Conservation (phyloP, 148 eudicot species). For the Chenopodium formosanum region DNA sequence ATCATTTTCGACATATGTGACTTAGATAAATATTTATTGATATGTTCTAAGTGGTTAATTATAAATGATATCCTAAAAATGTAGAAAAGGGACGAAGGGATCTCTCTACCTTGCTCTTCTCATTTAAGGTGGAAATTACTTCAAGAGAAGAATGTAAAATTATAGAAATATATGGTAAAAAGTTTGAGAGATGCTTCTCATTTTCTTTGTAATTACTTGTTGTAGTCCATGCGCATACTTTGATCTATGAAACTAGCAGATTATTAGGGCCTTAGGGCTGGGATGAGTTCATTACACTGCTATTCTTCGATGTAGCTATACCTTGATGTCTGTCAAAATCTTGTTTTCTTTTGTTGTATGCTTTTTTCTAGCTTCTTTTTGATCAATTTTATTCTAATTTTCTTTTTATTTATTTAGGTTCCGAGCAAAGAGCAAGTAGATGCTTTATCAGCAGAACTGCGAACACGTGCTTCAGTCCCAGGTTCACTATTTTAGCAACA, state of each 20-base stretch:
- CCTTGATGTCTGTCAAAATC: background rate
- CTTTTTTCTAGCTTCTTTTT: background rate
- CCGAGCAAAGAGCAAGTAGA: conserved; percentile 93
- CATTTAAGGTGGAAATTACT: background rate
- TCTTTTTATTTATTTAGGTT: conserved; percentile 43
- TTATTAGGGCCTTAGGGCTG: background rate
- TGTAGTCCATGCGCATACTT: background rate
- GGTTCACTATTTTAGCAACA: conserved; percentile 34
- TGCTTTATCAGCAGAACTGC: conserved; percentile 76
- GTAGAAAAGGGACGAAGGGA: background rate
- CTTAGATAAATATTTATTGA: background rate
- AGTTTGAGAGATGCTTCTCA: background rate
- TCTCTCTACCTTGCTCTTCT: background rate
- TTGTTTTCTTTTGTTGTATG: background rate
- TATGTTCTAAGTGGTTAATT: background rate
- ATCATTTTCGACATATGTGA: background rate
- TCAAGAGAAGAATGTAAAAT: background rate
- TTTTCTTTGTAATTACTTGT: background rate
- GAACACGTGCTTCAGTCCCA: conserved; percentile 86
- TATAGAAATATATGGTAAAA: background rate
- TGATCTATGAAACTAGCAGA: background rate
- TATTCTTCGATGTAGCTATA: conserved; percentile 2
- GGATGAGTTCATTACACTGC: background rate
- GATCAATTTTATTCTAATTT: background rate
- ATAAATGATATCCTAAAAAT: background rate